Percentiles rank a stretch among this genome's conserved stretches.
These are phyloP conservation scores for Colletotrichum theobromicola DNA, from an alignment of 2,329 filamentous ascomycete genomes.

Conservation along the genomic window DNA sequence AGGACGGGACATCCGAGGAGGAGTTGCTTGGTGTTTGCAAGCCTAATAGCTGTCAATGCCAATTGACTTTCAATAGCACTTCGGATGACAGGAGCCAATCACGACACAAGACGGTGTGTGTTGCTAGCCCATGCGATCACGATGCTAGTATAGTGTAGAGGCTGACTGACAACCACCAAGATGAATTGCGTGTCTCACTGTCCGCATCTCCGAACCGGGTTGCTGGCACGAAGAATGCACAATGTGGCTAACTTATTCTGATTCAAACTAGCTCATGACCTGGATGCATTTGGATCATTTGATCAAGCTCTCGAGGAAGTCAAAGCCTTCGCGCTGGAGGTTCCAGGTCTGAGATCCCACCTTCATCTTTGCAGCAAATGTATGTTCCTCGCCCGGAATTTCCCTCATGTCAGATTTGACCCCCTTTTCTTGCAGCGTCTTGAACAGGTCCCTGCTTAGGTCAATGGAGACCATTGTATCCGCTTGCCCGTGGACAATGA, in stretches of 20 bases:
- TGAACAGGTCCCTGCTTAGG: conserved; percentile 36
- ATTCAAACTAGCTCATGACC: not conserved
- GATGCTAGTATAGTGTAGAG: not conserved
- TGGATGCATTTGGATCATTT: not conserved
- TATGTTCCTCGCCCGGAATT: conserved; percentile 46
- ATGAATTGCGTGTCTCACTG: not conserved
- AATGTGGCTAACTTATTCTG: not conserved
- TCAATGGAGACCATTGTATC: conserved; percentile 43
- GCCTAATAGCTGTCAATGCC: not conserved
- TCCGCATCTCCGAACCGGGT: not conserved
- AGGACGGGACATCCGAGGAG: not conserved
- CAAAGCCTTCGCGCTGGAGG: conserved; percentile 43
- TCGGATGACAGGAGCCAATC: not conserved
- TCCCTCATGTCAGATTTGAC: conserved; percentile 40
- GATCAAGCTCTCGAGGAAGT: conserved; percentile 39
- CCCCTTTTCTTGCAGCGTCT: conserved; percentile 28
- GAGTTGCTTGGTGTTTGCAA: not conserved
- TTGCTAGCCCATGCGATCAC: not conserved
- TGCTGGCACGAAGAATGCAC: not conserved
- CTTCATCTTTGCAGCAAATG: conserved; percentile 45
- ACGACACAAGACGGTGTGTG: not conserved
- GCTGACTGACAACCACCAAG: not conserved
- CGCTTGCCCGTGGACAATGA: conserved; percentile 43
- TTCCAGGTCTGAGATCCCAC: conserved; percentile 39
- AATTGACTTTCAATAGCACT: not conserved